These are phyloP conservation scores for Mitragyna speciosa DNA, from an alignment of 257 asterid species.

Conservation along the genomic window DNA sequence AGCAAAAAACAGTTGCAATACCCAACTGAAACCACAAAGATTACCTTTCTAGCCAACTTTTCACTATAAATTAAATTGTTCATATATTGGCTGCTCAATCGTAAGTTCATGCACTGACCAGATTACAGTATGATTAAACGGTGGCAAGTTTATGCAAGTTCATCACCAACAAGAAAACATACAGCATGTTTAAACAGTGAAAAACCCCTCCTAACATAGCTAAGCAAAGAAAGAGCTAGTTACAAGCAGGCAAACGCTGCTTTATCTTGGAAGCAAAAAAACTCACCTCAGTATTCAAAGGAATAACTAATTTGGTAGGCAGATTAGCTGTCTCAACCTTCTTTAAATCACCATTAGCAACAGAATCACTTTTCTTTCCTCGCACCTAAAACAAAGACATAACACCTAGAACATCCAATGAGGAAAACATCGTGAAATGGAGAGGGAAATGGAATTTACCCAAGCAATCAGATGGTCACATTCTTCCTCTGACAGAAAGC, in stretches of 20 bases:
- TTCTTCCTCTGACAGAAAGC: conserved; percentile 73
- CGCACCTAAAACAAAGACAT: conserved; percentile 36
- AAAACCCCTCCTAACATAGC: not conserved
- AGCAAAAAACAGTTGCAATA: not conserved
- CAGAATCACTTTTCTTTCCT: conserved; percentile 24
- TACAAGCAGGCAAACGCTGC: not conserved
- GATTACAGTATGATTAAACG: too few species aligned
- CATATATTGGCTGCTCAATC: not conserved
- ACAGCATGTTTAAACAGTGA: not conserved
- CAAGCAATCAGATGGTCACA: conserved; percentile 61
- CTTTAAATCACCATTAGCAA: conserved; percentile 19
- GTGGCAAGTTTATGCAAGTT: not conserved
- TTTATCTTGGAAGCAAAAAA: conserved; percentile 20
- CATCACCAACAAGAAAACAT: not conserved
- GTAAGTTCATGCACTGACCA: not conserved
- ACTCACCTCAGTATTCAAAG: conserved; percentile 43
- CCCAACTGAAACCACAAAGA: not conserved
- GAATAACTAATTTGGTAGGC: conserved; percentile 28
- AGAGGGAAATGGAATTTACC: conserved; percentile 41
- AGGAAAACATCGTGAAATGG: conserved; percentile 1
- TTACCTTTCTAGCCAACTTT: not conserved
- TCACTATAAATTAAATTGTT: not conserved
- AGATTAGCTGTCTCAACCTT: conserved; percentile 23
- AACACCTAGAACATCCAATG: conserved; percentile 5
- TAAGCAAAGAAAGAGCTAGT: not conserved